Evolutionary conservation across 2,329 filamentous ascomycete genomes (phyloP).

Genomic region (Ophiostoma ulmi): DNA sequence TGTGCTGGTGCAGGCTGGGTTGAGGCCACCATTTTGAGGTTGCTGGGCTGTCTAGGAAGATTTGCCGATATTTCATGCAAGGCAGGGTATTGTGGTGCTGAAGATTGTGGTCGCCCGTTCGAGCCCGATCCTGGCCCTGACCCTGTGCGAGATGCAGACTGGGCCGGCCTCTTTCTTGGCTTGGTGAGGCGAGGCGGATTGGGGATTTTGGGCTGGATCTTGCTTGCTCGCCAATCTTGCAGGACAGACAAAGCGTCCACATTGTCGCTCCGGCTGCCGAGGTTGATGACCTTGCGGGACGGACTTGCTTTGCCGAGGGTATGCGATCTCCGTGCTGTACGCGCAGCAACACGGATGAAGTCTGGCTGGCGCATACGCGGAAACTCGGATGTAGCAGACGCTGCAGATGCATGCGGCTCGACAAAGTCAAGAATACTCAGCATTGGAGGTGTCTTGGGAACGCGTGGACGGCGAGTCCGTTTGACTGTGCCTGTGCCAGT

Average conservation of each 20-base stretch:
- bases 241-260: conserved; percentile 52
- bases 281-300: conserved; percentile 50
- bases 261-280: conserved; percentile 58
- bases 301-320: conserved; percentile 53
- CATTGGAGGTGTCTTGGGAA: conserved; percentile 37
- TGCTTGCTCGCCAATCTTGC: conserved; percentile 51
- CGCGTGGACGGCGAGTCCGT: background rate
- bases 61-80: conserved; percentile 23
- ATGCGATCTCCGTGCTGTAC: conserved; percentile 45
- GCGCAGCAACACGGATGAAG: conserved; percentile 58
- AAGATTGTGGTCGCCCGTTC: background rate
- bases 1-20: background rate
- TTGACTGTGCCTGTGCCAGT: background rate
- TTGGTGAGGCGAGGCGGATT: background rate
- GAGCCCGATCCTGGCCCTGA: too few species aligned
- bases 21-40: background rate
- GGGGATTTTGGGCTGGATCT: conserved; percentile 39
- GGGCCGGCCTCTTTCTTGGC: background rate
- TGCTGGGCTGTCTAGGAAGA: background rate
- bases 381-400: background rate
- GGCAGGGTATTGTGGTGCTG: conserved; percentile 2
- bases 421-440: conserved; percentile 60
- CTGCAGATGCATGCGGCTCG: conserved; percentile 33
- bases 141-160: background rate
- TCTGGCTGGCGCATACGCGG: conserved; percentile 38